A percentile compares a stretch with the other conserved stretches of the same genome.
Evolutionary conservation across 1,284 basidiomycete species (phyloP).

Genomic region (Apiotrichum gracile): DNA sequence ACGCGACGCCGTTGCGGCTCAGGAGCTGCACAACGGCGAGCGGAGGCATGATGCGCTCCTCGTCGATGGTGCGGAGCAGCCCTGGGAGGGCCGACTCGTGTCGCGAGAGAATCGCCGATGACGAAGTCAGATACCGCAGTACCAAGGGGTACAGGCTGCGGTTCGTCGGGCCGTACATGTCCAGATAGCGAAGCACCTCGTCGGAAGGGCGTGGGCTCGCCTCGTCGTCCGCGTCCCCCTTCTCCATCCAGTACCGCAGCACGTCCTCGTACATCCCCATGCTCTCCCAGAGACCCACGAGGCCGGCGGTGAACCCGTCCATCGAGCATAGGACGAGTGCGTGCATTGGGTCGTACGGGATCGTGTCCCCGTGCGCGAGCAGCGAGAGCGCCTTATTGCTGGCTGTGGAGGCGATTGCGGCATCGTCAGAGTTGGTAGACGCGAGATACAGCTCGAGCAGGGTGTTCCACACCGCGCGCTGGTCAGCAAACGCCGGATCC

Average conservation of each 20-base stretch:
- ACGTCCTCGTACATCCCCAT: conserved; percentile 96
- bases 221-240: conserved; percentile 36
- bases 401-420: conserved; percentile 15
- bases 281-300: conserved; percentile 85
- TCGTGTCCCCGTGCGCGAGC: conserved; percentile 52
- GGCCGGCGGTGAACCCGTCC: conserved; percentile 69
- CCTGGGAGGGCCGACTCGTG: conserved; percentile 66
- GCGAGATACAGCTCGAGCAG: conserved; percentile 87
- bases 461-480: conserved; percentile 91
- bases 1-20: conserved; percentile 77
- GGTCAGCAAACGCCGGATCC: conserved; percentile 60
- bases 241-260: conserved; percentile 82
- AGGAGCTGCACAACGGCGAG: conserved; percentile 82
- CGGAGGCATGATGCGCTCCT: conserved; percentile 74
- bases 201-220: conserved; percentile 19
- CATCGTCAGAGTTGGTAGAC: conserved; percentile 45
- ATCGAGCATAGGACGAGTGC: conserved; percentile 89
- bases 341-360: conserved; percentile 85
- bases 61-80: conserved; percentile 71
- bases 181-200: conserved; percentile 69
- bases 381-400: conserved; percentile 61
- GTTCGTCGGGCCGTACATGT: conserved; percentile 64
- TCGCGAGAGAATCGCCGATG: conserved; percentile 59
- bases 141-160: conserved; percentile 80
- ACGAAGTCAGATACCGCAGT: conserved; percentile 81